Evolutionary conservation across 805 yeast species (phyloP).

Genomic region (Jamesozyma spencerorum): DNA sequence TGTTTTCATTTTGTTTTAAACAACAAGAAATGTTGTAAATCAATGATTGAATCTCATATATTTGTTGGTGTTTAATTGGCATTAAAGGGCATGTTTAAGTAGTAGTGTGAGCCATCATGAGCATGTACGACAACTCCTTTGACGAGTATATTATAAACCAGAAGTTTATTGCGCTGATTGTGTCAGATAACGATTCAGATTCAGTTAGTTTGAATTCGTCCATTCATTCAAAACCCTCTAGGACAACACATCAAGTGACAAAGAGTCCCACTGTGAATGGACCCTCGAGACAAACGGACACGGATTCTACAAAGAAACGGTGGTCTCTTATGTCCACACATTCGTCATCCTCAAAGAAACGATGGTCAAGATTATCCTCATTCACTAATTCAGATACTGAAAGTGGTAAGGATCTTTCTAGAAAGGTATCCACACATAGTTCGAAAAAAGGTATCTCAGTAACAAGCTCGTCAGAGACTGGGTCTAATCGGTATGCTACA

Average conservation of each 20-base stretch:
- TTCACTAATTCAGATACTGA: slow-evolving; percentile 6
- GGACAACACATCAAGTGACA: too few relatives aligned
- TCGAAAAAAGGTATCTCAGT: not conserved
- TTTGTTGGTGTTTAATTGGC: too few relatives aligned
- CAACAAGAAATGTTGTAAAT: too few relatives aligned
- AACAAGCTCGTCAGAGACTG: not conserved
- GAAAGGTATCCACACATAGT: not conserved
- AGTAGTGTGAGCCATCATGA: slow-evolving; percentile 8
- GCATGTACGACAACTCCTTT: slow-evolving; percentile 17
- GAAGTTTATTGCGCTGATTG: slow-evolving; percentile 26
- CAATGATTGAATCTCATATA: too few relatives aligned
- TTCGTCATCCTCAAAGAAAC: slow-evolving; percentile 24
- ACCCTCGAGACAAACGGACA: not conserved
- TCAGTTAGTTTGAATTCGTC: too few relatives aligned
- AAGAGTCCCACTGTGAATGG: too few relatives aligned
- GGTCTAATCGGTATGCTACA: not conserved
- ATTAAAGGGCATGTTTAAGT: too few relatives aligned
- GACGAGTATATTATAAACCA: slow-evolving; percentile 17
- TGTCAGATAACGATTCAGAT: slow-evolving; percentile 23
- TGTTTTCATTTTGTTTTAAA: too few relatives aligned
- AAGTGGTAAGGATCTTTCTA: not conserved
- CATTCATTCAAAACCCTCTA: too few relatives aligned
- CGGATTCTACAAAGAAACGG: slow-evolving; percentile 18
- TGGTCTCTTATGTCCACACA: slow-evolving; percentile 26
- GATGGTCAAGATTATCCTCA: slow-evolving; percentile 26